Evolutionary conservation across 495 filamentous ascomycete species (phyloP).

Genomic region (Cetradonia linearis): DNA sequence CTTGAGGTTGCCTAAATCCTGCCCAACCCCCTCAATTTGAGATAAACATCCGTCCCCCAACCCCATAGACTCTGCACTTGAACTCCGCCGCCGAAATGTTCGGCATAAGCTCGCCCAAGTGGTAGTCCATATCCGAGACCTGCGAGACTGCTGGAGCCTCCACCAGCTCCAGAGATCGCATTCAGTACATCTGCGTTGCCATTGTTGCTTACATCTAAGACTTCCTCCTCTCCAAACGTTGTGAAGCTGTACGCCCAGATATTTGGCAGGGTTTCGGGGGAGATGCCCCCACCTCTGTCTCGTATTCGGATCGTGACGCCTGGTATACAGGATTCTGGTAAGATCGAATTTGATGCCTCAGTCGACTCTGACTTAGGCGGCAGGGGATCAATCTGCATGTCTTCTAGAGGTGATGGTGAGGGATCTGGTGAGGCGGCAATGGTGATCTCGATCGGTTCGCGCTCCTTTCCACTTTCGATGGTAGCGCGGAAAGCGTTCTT

Average conservation of each 20-base stretch:
- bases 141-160: constrained; percentile 67
- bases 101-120: constrained; percentile 84
- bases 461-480: constrained; percentile 67
- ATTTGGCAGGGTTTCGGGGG: constrained; percentile 66
- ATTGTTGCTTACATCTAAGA: constrained; percentile 33
- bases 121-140: constrained; percentile 90
- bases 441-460: constrained; percentile 78
- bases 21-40: constrained; percentile 76
- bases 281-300: constrained; percentile 88
- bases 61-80: constrained; percentile 88
- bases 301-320: constrained; percentile 93
- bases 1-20: constrained; percentile 35
- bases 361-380: neutral
- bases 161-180: constrained; percentile 57
- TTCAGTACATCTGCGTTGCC: constrained; percentile 56
- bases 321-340: constrained; percentile 48
- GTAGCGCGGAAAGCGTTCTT: constrained; percentile 96
- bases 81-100: constrained; percentile 97
- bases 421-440: constrained; percentile 76
- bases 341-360: neutral
- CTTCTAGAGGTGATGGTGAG: constrained; percentile 14
- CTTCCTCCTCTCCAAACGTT: constrained; percentile 67
- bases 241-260: constrained; percentile 97
- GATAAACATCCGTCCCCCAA: constrained; percentile 82
- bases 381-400: neutral